phyloP scores from a whole-genome alignment of 2,329 filamentous ascomycete species.

The Diaporthe longicolla region DNA sequence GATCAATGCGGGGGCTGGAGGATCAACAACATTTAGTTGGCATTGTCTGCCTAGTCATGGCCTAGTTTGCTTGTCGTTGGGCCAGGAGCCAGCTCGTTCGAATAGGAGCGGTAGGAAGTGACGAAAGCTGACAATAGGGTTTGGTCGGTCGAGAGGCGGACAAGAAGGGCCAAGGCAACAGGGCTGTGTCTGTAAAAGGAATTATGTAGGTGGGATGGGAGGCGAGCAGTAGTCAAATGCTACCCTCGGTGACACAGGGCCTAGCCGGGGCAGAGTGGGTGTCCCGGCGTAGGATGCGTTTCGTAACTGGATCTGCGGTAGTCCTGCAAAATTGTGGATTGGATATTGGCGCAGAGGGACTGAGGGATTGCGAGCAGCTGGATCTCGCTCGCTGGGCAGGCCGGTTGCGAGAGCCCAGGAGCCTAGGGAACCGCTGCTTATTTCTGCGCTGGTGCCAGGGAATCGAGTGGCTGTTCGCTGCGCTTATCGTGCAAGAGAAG shows the following conservation, averaged over 20 bases:
- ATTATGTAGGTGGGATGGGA: slow-evolving; percentile 35
- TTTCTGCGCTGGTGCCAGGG: slow-evolving; percentile 23
- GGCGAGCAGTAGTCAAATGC: slow-evolving; percentile 35
- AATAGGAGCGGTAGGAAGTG: neutral
- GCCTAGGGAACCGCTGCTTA: slow-evolving; percentile 32
- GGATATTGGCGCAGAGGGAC: slow-evolving; percentile 15
- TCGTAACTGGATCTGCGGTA: slow-evolving; percentile 34
- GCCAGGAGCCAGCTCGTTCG: slow-evolving; percentile 3
- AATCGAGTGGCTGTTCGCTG: slow-evolving; percentile 28
- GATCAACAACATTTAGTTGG: slow-evolving; percentile 31
- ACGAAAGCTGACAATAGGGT: slow-evolving; percentile 12
- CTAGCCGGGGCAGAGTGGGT: slow-evolving; percentile 32
- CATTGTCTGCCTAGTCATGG: slow-evolving; percentile 31
- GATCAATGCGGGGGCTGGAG: slow-evolving; percentile 23
- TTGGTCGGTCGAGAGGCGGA: slow-evolving; percentile 8
- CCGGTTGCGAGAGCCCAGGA: neutral
- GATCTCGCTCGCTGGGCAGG: slow-evolving; percentile 24
- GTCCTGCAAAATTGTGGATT: slow-evolving; percentile 36
- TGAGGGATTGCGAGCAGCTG: slow-evolving; percentile 20
- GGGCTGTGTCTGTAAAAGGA: slow-evolving; percentile 36
- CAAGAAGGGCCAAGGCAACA: slow-evolving; percentile 33
- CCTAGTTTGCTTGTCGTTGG: slow-evolving; percentile 15
- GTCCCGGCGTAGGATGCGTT: slow-evolving; percentile 35
- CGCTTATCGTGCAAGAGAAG: slow-evolving; percentile 22
- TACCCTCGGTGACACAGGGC: slow-evolving; percentile 31